Evolutionary conservation across 805 yeast genomes (phyloP).

Genomic region (Vanderwaltozyma tropicalis): DNA sequence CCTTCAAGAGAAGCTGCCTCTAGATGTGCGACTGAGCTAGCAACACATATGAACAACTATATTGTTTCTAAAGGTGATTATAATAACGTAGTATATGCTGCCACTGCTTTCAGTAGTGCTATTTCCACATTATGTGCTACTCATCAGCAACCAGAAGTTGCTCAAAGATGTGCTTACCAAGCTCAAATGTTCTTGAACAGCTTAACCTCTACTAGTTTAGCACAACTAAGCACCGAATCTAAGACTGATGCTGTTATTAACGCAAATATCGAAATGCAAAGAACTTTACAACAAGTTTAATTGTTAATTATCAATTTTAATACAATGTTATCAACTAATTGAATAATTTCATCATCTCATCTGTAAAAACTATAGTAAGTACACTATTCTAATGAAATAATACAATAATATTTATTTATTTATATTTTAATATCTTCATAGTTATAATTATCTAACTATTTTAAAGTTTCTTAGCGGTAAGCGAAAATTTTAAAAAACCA

Average conservation of each 20-base stretch:
- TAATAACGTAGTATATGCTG: slow-evolving; percentile 23
- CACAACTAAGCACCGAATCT: slow-evolving; percentile 42
- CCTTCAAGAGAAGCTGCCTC: slow-evolving; percentile 64
- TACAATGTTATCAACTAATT: background rate
- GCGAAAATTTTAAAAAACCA: too few species aligned
- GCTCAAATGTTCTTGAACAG: slow-evolving; percentile 54
- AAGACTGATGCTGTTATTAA: slow-evolving; percentile 69
- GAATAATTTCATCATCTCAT: too few species aligned
- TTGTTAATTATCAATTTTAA: too few species aligned
- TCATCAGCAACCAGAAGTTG: background rate
- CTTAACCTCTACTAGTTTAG: slow-evolving; percentile 43
- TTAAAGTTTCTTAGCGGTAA: too few species aligned
- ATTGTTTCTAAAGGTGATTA: slow-evolving; percentile 33
- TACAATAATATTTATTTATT: too few species aligned
- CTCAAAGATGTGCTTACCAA: slow-evolving; percentile 41
- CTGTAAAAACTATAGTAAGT: too few species aligned
- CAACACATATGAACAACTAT: slow-evolving; percentile 55
- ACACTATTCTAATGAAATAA: too few species aligned
- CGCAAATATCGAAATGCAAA: slow-evolving; percentile 66
- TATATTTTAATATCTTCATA: too few species aligned
- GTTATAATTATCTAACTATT: too few species aligned
- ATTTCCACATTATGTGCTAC: slow-evolving; percentile 22
- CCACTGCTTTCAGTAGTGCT: slow-evolving; percentile 36
- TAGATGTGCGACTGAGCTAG: slow-evolving; percentile 66
- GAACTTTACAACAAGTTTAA: slow-evolving; percentile 49